Evolutionary conservation across 495 filamentous ascomycete species (phyloP), one percentile per base, ranked within the genome.

Genomic region (Jackrogersella multiformis): DNA sequence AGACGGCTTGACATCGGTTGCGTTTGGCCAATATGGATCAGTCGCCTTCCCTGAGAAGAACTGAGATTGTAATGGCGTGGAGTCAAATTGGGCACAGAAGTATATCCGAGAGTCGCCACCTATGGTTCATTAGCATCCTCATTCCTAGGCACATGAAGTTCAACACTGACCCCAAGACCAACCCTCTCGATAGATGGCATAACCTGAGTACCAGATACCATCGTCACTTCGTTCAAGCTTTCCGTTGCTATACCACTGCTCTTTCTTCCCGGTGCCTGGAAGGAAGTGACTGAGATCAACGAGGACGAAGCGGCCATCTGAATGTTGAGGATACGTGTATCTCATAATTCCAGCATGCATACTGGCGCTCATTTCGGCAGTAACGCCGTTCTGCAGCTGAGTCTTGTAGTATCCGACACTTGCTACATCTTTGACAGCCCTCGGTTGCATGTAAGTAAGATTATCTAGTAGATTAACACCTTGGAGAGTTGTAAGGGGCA

Each of bases 211-310:
- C 18, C 79, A 53, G 4, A 46, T 76, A 16, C 85, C 74, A 8
- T 76, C 78, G 52, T 89, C 79, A 35, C 80, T 81, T 0, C 87
- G 88, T 23, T 84, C 82, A 20, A 85, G 76, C 20, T 64, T 54
- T 5, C 68, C 68, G 72, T 89, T 90, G 13, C 78, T 74, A 70
- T 90, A 88, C 51, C 80, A 78, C 42, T 86, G 81, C 0, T 83
- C 85, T 44, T 80, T 73, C 5, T 81, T 82, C 10, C 87, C 74
- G 48, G 78, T 85, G 13, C 83, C 85, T 20, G 86, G 86, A 30
- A 91, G 72, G 21, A 88, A 82, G 76, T 91, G 88, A 1, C 86
- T 88, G 10, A 90, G 80, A 76, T 91, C 88, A 9, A 91, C 81
- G 5, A 90, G 72, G 26, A 91, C 69, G 52, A 83, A 84, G 32